Percentiles rank a stretch among this genome's conserved stretches.
Evolutionary conservation across 148 eudicot species (phyloP).

Genomic region (Talinum fruticosum): DNA sequence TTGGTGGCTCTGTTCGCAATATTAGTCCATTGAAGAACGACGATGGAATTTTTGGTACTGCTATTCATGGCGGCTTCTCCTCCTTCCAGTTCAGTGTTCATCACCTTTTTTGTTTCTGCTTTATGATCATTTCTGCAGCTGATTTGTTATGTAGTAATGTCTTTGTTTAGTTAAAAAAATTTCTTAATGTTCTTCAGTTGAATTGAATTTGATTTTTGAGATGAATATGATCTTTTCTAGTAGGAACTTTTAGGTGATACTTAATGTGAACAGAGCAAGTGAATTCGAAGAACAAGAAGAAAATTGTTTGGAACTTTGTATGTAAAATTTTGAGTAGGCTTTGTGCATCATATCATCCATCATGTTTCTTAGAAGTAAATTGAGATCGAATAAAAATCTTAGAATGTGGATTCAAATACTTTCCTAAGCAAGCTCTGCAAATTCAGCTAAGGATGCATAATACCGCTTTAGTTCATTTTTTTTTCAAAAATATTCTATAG

Average conservation of each 20-base stretch:
- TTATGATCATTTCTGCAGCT: too few relatives aligned
- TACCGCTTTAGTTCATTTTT: too few relatives aligned
- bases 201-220: too few relatives aligned
- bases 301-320: not conserved
- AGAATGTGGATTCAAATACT: too few relatives aligned
- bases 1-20: constrained; percentile 31
- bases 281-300: not conserved
- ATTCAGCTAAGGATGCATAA: too few relatives aligned
- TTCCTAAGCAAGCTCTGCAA: too few relatives aligned
- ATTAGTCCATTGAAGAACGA: constrained; percentile 44
- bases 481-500: too few relatives aligned
- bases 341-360: not conserved
- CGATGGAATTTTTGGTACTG: constrained; percentile 39
- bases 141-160: too few relatives aligned
- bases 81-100: constrained; percentile 52
- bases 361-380: not conserved
- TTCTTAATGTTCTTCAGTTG: too few relatives aligned
- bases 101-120: too few relatives aligned
- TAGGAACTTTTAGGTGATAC: not conserved
- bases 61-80: constrained; percentile 36
- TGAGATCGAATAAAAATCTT: not conserved
- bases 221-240: not conserved
- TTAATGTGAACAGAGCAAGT: not conserved
- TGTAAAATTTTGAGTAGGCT: not conserved
- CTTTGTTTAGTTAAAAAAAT: too few relatives aligned